Conservation (phyloP, 2,329 filamentous ascomycete genomes). For the Biscogniauxia mediterranea region DNA sequence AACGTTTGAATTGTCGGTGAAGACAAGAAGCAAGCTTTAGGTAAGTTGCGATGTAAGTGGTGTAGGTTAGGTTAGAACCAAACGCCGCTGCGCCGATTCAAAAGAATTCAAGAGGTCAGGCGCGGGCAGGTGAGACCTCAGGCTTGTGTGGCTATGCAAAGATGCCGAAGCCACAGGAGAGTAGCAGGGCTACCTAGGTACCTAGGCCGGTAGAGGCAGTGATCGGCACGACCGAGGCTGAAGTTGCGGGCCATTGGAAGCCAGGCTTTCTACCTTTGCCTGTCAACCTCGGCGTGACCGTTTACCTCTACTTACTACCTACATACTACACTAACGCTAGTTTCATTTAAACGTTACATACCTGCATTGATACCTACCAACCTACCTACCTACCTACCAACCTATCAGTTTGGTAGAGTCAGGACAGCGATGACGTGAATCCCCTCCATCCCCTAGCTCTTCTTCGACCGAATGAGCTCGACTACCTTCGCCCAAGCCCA, state of each 20-base stretch:
- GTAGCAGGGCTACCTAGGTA: too few relatives aligned
- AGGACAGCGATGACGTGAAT: slow-evolving; percentile 2
- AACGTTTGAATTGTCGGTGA: too few relatives aligned
- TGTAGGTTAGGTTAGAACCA: too few relatives aligned
- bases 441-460: neutral
- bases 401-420: neutral
- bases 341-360: neutral
- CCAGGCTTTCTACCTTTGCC: too few relatives aligned
- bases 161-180: neutral
- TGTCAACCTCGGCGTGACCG: neutral
- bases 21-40: too few relatives aligned
- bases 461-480: slow-evolving; percentile 43
- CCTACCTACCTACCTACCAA: neutral
- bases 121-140: too few relatives aligned
- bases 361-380: neutral
- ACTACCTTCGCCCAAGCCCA: slow-evolving; percentile 84
- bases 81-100: too few relatives aligned
- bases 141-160: neutral
- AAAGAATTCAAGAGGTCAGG: neutral
- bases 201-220: neutral
- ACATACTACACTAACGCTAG: neutral
- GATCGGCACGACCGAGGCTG: neutral
- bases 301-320: neutral
- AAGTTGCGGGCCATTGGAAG: too few relatives aligned
- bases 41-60: too few relatives aligned